Base-by-base conservation (phyloP, 768 basidiomycete species). In the Amyloporia xantha region DNA sequence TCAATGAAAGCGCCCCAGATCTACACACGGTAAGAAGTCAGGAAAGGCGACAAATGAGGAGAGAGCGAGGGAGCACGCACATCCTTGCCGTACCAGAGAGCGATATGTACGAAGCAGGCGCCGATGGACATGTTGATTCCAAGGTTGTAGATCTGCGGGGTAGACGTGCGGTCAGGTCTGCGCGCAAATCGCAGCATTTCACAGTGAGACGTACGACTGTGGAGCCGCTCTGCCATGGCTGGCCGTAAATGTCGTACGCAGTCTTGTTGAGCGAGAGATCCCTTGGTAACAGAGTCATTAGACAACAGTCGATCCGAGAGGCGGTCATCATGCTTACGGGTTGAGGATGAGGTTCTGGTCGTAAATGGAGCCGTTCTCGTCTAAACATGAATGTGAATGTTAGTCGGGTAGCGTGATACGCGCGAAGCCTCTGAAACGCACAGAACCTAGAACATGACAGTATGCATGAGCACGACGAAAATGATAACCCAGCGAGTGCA, bases 331-430 rank as follows among this genome's bases (percentile, higher is more conserved):
- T 21, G 41, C 41, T 24, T 26, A 42, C 46, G 47, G 5, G 24
- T 79, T 71, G 44, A 84, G 64, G 53, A 83, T 82, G n/a, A 66
- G 44, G 6, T 66, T 62, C 57, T 83, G 82, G 42, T 82, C 61
- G 59, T 76, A 83, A 3, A 60, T 17, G 0, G 77, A 71, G 1
- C 78, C 78, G 36, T 81, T 76, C 55, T 74, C 68, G 54, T 24
- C 33, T 42, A 23, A 11, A 42, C 10, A 23, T 21, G 24, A 9
- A 42, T 5, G 7, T 42, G 13, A 42, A 5, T 23, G 41, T 15
- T 9, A 39, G n/a, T n/a, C n/a, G n/a, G n/a, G 38, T 39, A 39
- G 9, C 15, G 7, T 7, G 30, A 33, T 33, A 7, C 7, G 30
- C 15, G 15, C 9, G 7, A 15, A 15, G 30, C 30, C 15, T 7